Evolutionary conservation across 768 basidiomycete genomes (phyloP).

Genomic region (Plicaturopsis crispa): DNA sequence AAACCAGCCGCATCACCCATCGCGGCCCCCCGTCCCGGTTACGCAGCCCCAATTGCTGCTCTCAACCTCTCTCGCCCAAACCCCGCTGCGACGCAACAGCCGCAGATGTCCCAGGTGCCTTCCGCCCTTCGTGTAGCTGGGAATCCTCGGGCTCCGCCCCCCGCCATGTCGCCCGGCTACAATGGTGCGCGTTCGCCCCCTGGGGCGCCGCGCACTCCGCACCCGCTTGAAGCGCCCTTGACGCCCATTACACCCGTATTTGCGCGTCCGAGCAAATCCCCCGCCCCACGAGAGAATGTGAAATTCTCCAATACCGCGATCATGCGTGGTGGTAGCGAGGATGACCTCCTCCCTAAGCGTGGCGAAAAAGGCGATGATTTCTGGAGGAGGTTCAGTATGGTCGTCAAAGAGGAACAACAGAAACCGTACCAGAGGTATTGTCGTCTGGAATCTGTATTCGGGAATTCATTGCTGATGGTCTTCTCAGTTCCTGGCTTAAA

Average conservation of each 20-base stretch:
- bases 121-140: constrained; percentile 12
- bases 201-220: constrained; percentile 45
- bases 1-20: constrained; percentile 32
- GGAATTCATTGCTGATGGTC: not conserved
- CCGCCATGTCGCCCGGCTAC: constrained; percentile 17
- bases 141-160: constrained; percentile 19
- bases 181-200: constrained; percentile 18
- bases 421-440: constrained; percentile 22
- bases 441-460: not conserved
- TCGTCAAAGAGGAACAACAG: constrained; percentile 57
- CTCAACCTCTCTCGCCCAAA: constrained; percentile 49
- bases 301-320: constrained; percentile 46
- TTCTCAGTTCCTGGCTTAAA: constrained; percentile 53
- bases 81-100: constrained; percentile 17
- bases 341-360: constrained; percentile 54
- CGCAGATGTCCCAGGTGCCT: constrained; percentile 10
- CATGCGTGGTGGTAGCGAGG: constrained; percentile 63
- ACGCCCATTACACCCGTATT: constrained; percentile 79
- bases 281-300: constrained; percentile 29
- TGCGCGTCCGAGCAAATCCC: constrained; percentile 45
- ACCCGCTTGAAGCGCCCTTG: constrained; percentile 68
- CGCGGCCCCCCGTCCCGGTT: constrained; percentile 68
- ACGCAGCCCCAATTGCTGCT: constrained; percentile 61
- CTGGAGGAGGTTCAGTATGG: constrained; percentile 82
- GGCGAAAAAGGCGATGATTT: constrained; percentile 79